These are phyloP conservation scores for Knoxia roxburghii DNA, from an alignment of 257 asterid species.

Conservation along the genomic window DNA sequence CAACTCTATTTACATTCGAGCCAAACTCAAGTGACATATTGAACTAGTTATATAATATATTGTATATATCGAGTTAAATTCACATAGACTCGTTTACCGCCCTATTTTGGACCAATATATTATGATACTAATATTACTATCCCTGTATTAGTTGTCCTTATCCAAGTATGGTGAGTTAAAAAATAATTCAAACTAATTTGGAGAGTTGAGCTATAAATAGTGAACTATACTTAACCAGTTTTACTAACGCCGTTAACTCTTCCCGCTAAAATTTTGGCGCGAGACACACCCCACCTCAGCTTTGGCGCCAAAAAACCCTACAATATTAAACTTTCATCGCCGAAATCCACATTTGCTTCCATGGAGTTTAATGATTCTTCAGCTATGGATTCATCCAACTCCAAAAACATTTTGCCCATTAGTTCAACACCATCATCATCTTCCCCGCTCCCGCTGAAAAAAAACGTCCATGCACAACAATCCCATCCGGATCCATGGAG, in stretches of 20 bases:
- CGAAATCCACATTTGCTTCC: background rate
- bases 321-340: background rate
- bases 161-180: too few relatives aligned
- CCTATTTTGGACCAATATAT: too few relatives aligned
- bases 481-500: constrained; percentile 34
- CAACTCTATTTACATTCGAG: too few relatives aligned
- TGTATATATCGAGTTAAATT: too few relatives aligned
- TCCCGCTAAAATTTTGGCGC: constrained; percentile 42
- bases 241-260: constrained; percentile 28
- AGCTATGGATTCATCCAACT: constrained; percentile 29
- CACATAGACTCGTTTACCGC: too few relatives aligned
- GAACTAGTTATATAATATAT: too few relatives aligned
- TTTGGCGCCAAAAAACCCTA: constrained; percentile 49
- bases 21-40: too few relatives aligned
- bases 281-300: constrained; percentile 32
- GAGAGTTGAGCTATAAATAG: too few relatives aligned
- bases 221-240: too few relatives aligned
- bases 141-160: too few relatives aligned
- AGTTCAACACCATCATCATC: constrained; percentile 22
- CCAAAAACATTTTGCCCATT: constrained; percentile 36
- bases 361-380: constrained; percentile 49
- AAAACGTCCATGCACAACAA: background rate
- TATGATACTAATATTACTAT: too few relatives aligned
- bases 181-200: too few relatives aligned
- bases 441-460: constrained; percentile 27